Conservation (phyloP, 2,329 filamentous ascomycete species). For the Ophiocordyceps camponoti-saundersi region DNA sequence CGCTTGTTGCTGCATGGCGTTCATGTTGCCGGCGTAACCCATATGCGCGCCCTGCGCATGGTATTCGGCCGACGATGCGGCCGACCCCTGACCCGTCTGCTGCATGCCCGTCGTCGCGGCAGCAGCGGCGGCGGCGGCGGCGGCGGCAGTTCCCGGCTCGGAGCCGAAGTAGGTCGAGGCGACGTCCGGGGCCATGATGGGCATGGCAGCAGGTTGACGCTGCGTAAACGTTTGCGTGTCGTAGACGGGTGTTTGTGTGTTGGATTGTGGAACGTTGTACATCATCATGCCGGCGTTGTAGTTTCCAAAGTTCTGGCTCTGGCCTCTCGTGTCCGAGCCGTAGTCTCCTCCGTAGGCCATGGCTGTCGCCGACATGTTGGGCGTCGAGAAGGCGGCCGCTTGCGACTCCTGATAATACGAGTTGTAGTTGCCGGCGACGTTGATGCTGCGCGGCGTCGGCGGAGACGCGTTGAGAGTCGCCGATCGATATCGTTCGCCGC, state of each 20-base stretch:
- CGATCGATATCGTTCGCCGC: conserved; percentile 26
- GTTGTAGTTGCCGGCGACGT: conserved; percentile 37
- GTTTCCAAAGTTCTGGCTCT: conserved; percentile 34
- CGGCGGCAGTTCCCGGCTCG: conserved; percentile 7
- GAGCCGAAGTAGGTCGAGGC: conserved; percentile 54
- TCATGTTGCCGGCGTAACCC: conserved; percentile 10
- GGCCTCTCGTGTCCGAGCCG: conserved; percentile 41
- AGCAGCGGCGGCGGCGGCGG: too few relatives aligned
- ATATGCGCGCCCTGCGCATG: conserved; percentile 39
- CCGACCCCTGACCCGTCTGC: conserved; percentile 27
- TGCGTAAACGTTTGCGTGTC: conserved; percentile 60
- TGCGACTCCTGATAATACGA: conserved; percentile 41
- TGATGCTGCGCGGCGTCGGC: conserved; percentile 31
- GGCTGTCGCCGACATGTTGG: conserved; percentile 36
- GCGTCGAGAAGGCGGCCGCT: conserved; percentile 29
- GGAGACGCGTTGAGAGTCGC: conserved; percentile 32
- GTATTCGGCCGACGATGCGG: conserved; percentile 42
- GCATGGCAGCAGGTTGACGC: conserved; percentile 61
- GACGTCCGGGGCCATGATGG: conserved; percentile 38
- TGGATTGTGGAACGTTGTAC: conserved; percentile 58
- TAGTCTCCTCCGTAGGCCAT: conserved; percentile 50
- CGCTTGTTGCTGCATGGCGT: conserved; percentile 8
- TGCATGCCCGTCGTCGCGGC: conserved; percentile 38
- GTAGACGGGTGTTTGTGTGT: conserved; percentile 49
- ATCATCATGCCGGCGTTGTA: conserved; percentile 54